These are phyloP conservation scores for Saccharomycopsis capsularis DNA, from an alignment of 805 yeast species.

Conservation along the genomic window DNA sequence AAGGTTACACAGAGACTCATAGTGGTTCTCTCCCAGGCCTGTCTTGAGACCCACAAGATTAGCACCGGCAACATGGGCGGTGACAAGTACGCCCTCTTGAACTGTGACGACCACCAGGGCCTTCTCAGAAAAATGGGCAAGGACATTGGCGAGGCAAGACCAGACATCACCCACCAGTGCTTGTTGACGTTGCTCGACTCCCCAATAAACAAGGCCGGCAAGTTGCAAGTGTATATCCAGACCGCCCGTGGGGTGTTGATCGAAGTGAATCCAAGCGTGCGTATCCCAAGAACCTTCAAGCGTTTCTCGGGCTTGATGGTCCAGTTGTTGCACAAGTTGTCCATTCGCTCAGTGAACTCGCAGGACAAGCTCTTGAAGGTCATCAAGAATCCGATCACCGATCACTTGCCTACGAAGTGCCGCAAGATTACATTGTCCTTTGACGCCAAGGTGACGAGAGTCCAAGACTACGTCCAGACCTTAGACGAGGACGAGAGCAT, in stretches of 20 bases:
- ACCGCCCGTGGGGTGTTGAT: slow-evolving; percentile 92
- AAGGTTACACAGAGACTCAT: slow-evolving; percentile 79
- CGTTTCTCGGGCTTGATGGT: slow-evolving; percentile 98
- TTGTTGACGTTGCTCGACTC: slow-evolving; percentile 87
- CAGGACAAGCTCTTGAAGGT: slow-evolving; percentile 92
- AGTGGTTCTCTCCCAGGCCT: slow-evolving; percentile 94
- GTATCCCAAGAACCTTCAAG: slow-evolving; percentile 97
- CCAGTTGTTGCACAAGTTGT: slow-evolving; percentile 83
- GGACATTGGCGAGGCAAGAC: slow-evolving; percentile 96
- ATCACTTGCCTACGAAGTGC: slow-evolving; percentile 93
- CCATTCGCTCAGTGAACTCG: slow-evolving; percentile 90
- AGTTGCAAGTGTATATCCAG: slow-evolving; percentile 90
- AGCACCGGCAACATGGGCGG: slow-evolving; percentile 72
- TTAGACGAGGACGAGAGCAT: slow-evolving; percentile 86
- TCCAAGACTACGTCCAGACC: slow-evolving; percentile 76
- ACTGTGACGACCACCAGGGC: slow-evolving; percentile 98
- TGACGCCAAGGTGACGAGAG: slow-evolving; percentile 83
- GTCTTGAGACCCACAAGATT: slow-evolving; percentile 89
- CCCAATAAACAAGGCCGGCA: slow-evolving; percentile 98
- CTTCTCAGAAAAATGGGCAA: slow-evolving; percentile 91
- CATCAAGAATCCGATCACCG: slow-evolving; percentile 94
- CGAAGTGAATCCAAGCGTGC: slow-evolving; percentile 92
- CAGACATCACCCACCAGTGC: slow-evolving; percentile 99
- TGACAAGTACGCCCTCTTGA: slow-evolving; percentile 86
- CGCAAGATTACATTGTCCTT: slow-evolving; percentile 87